Conservation (phyloP, 2,329 filamentous ascomycete species). For the Dothistroma pini region DNA sequence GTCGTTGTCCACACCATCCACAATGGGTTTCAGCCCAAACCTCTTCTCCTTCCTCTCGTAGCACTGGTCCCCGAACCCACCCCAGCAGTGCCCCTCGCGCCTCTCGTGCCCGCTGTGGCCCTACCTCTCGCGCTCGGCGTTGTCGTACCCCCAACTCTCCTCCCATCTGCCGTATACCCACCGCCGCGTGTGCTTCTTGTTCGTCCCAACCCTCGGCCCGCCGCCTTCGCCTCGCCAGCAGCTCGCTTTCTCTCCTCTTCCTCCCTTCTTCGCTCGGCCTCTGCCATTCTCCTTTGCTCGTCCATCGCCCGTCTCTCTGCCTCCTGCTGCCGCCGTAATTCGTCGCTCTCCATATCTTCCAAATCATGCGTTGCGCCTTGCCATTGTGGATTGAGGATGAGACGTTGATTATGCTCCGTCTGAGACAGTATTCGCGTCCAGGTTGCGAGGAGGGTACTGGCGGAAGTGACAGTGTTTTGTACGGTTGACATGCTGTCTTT, state of each 20-base stretch:
- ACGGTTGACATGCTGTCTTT: slow-evolving; percentile 82
- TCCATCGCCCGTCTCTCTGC: slow-evolving; percentile 73
- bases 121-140: slow-evolving; percentile 51
- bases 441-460: slow-evolving; percentile 84
- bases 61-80: slow-evolving; percentile 33
- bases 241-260: slow-evolving; percentile 55
- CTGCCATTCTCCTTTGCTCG: slow-evolving; percentile 71
- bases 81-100: slow-evolving; percentile 44
- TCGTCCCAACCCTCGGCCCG: slow-evolving; percentile 35
- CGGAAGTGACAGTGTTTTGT: slow-evolving; percentile 76
- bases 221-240: slow-evolving; percentile 41
- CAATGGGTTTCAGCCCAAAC: slow-evolving; percentile 23
- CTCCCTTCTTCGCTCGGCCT: slow-evolving; percentile 51
- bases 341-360: slow-evolving; percentile 80
- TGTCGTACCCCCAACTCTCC: slow-evolving; percentile 40
- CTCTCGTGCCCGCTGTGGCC: slow-evolving; percentile 44
- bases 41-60: slow-evolving; percentile 33
- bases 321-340: slow-evolving; percentile 67
- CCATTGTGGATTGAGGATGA: slow-evolving; percentile 86
- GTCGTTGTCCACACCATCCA: neutral
- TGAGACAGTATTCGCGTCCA: slow-evolving; percentile 96
- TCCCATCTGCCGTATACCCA: slow-evolving; percentile 17
- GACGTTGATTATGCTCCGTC: slow-evolving; percentile 92
- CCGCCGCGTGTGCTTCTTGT: slow-evolving; percentile 31
- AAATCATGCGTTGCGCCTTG: slow-evolving; percentile 84